Evolutionary conservation across 2,329 filamentous ascomycete species (phyloP).

Genomic region (Huntiella moniliformis): DNA sequence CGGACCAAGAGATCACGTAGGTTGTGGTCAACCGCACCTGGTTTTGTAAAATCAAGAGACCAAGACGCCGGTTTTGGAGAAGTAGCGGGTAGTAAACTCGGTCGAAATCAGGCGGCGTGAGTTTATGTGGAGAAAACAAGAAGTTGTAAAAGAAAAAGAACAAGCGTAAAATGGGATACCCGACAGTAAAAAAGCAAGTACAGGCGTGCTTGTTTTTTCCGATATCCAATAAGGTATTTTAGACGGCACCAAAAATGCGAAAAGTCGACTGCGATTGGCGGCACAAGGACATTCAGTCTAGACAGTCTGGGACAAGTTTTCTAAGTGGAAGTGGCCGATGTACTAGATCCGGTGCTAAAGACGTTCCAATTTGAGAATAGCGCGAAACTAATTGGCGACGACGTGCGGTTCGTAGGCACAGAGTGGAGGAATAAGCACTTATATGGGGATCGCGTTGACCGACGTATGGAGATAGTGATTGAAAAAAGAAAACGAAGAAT

Average conservation of each 20-base stretch:
- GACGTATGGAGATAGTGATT: neutral
- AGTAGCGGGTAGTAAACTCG: neutral
- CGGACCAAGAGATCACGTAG: conserved; percentile 5
- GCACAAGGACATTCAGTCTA: conserved; percentile 8
- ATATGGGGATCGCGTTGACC: conserved; percentile 5
- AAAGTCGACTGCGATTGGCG: conserved; percentile 2
- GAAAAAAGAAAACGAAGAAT: neutral
- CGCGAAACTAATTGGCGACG: conserved; percentile 7
- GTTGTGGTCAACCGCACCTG: conserved; percentile 8
- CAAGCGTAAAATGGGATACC: neutral
- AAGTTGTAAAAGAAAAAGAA: neutral
- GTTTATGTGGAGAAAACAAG: neutral
- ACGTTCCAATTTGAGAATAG: conserved; percentile 4
- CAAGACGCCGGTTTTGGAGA: neutral
- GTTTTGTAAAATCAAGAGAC: neutral
- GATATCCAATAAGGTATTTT: neutral
- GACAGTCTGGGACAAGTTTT: neutral
- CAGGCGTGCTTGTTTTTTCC: neutral
- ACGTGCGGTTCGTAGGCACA: neutral
- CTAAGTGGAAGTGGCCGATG: neutral
- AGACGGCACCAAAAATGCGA: neutral
- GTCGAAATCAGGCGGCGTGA: neutral
- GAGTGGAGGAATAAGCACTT: neutral
- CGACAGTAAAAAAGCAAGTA: too few species aligned
- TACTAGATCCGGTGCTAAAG: neutral